Evolutionary conservation across 2,329 filamentous ascomycete species (phyloP), one percentile per base, ranked within the genome.

Genomic region (Periconia sp.): DNA sequence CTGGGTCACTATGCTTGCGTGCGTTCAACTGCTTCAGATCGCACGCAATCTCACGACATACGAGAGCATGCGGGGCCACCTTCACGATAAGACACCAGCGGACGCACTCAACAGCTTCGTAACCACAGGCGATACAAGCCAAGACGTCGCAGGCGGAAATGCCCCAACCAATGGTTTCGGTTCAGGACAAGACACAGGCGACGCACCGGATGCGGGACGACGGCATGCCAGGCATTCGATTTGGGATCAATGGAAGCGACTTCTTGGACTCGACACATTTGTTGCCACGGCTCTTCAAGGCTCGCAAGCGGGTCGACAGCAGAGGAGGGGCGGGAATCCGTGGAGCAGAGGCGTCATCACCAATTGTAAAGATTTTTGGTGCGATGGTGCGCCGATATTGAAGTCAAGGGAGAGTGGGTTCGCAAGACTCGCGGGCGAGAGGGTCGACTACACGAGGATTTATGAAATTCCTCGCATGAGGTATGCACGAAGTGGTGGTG

Each of bases 291-390:
- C 94, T 1, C 83, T 91, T 41, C 86, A 90, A 49, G 90, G 89
- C 0, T 86, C 88, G 74, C 63, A 76, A 61, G 65, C 74, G 62
- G 76, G 81, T 62, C 60, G 75, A 60, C 58, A 72, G 63, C 47
- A 55, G 2, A 57, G 55, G 54, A 68, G 46, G 20, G 80, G 81
- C 52, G 82, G 81, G 60, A 99, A 97, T 71, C 92, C 92, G 0
- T 99, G 93, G 73, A 93, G 87, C 53, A 82, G 86, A 31, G 94
- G 94, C 8, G 81, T 91, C 40, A 64, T 95, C n/a, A 84, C 87
- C 54, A 99, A 99, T 70, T 99, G 94, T 75, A 88, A 85, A 61
- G 95, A 99, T 74, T 99, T 99, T 72, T 97, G 92, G 91, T 93
- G 90, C 66, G 94, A 97, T 70, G 86, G 90, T 1, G 87, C 90